A percentile compares a stretch with the other conserved stretches of the same genome.
phyloP scores from a whole-genome alignment of 2,329 filamentous ascomycete species.

The Phialophora chinensis region DNA sequence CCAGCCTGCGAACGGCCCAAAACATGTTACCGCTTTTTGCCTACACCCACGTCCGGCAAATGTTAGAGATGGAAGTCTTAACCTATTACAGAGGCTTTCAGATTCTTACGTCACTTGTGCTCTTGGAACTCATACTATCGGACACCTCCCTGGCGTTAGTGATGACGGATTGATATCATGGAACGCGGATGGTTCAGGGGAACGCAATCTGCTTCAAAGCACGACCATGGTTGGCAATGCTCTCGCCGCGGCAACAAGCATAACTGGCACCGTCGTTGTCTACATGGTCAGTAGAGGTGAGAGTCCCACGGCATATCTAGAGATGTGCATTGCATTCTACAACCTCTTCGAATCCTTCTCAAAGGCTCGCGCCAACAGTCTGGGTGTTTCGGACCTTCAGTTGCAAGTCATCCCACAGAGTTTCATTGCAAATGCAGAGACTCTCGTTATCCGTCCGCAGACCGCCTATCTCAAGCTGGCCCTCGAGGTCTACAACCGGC shows the following conservation, averaged over 20 bases:
- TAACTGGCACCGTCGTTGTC: conserved; percentile 57
- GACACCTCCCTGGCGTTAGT: conserved; percentile 49
- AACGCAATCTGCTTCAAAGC: conserved; percentile 43
- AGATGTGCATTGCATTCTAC: conserved; percentile 65
- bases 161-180: conserved; percentile 48
- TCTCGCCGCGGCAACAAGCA: conserved; percentile 45
- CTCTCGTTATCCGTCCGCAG: conserved; percentile 58
- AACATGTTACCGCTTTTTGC: conserved; percentile 64
- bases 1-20: conserved; percentile 60
- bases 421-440: conserved; percentile 59
- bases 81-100: conserved; percentile 60
- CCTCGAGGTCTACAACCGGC: conserved; percentile 64
- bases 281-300: conserved; percentile 62
- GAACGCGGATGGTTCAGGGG: conserved; percentile 40
- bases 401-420: conserved; percentile 64
- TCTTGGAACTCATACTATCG: conserved; percentile 58
- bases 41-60: conserved; percentile 58
- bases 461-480: conserved; percentile 58
- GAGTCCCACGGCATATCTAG: conserved; percentile 48
- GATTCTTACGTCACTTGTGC: conserved; percentile 63
- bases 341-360: conserved; percentile 61
- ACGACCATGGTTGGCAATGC: conserved; percentile 48
- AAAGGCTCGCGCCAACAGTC: conserved; percentile 16
- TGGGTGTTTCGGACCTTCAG: conserved; percentile 55
- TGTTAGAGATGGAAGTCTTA: conserved; percentile 53